Percentiles rank a stretch among this genome's conserved stretches.
phyloP scores from a whole-genome alignment of 805 yeast species.

The Lachancea mirantina region DNA sequence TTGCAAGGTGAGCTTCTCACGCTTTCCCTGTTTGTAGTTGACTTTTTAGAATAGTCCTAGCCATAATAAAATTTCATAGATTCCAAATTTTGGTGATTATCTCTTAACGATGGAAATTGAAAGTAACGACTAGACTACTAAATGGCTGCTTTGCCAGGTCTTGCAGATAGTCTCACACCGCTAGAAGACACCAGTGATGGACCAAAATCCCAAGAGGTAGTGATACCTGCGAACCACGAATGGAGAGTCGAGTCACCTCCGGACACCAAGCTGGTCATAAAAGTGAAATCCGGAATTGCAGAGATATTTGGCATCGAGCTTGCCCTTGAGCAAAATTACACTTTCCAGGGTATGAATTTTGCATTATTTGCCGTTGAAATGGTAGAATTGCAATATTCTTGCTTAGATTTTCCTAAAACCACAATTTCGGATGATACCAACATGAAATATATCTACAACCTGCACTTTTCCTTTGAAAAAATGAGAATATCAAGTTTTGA shows the following conservation, averaged over 20 bases:
- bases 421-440: constrained; percentile 53
- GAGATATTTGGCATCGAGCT: constrained; percentile 93
- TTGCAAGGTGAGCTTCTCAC: too few relatives aligned
- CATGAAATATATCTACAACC: constrained; percentile 63
- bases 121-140: neutral
- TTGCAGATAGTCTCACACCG: constrained; percentile 12
- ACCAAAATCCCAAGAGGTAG: constrained; percentile 16
- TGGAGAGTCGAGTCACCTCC: constrained; percentile 31
- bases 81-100: neutral
- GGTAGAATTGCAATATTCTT: constrained; percentile 46
- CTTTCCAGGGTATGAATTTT: constrained; percentile 47
- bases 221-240: constrained; percentile 22
- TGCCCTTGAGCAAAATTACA: constrained; percentile 58
- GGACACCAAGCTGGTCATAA: constrained; percentile 35
- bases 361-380: constrained; percentile 61
- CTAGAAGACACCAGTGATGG: constrained; percentile 12
- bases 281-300: constrained; percentile 57
- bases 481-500: constrained; percentile 31
- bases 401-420: constrained; percentile 31
- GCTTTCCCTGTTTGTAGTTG: too few relatives aligned
- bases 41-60: neutral
- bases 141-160: constrained; percentile 19
- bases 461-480: constrained; percentile 71
- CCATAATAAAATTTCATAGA: neutral
- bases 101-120: neutral